Conservation (phyloP, 345 rosid species). For the Anacardium occidentale region DNA sequence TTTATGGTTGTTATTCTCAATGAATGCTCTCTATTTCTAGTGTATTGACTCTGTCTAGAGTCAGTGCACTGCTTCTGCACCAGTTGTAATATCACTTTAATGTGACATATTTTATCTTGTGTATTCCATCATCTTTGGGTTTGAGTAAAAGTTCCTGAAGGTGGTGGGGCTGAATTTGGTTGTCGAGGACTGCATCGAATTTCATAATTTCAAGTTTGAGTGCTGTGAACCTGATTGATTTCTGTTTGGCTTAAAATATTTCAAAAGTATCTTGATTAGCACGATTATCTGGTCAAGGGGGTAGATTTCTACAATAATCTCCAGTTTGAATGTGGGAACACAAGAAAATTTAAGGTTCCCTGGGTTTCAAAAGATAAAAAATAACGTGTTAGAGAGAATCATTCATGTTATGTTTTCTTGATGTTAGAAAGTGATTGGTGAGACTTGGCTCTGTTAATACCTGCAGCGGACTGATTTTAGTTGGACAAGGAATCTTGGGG, state of each 20-base stretch:
- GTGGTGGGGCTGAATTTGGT: not conserved
- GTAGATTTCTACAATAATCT: not conserved
- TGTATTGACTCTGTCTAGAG: not conserved
- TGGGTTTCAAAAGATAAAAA: not conserved
- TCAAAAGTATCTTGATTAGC: not conserved
- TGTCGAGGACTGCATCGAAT: not conserved
- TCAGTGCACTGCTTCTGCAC: not conserved
- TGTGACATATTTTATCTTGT: not conserved
- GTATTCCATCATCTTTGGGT: not conserved
- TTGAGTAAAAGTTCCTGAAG: not conserved
- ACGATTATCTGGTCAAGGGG: not conserved
- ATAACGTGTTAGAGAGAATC: not conserved
- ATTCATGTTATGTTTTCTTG: not conserved
- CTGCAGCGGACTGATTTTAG: not conserved
- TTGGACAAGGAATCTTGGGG: not conserved
- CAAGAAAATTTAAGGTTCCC: not conserved
- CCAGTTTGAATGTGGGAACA: not conserved
- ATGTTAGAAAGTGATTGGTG: not conserved
- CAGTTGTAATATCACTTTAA: not conserved
- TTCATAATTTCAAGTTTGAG: not conserved
- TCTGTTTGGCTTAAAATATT: not conserved
- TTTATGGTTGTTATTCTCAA: not conserved
- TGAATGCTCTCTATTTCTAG: not conserved
- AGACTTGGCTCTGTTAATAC: conserved; percentile 2
- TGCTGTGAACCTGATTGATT: not conserved